phyloP scores from a whole-genome alignment of 2,329 filamentous ascomycete species.

The Epichloe bromicola region DNA sequence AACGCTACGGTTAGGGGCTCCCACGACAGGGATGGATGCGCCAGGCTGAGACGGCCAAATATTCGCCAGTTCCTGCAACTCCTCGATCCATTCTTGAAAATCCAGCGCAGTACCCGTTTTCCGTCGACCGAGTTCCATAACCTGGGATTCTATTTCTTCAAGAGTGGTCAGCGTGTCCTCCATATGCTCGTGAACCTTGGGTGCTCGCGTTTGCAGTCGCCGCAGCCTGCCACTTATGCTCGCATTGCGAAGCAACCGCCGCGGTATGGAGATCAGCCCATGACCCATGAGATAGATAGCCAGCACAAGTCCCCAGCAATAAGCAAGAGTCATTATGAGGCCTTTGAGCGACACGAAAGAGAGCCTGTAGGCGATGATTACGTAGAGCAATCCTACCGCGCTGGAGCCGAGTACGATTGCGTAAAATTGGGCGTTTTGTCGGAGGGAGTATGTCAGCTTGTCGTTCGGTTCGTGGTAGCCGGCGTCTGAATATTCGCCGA shows the following conservation, averaged over 20 bases:
- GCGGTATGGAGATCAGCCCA: conserved; percentile 80
- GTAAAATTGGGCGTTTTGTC: conserved; percentile 81
- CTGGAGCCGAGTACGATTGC: conserved; percentile 62
- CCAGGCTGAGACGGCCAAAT: conserved; percentile 48
- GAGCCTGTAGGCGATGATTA: conserved; percentile 67
- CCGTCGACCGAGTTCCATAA: conserved; percentile 63
- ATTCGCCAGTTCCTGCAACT: conserved; percentile 66
- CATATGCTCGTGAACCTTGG: conserved; percentile 73
- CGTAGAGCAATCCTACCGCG: conserved; percentile 64
- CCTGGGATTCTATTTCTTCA: conserved; percentile 69
- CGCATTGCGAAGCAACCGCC: conserved; percentile 66
- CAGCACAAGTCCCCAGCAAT: conserved; percentile 81
- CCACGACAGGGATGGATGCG: conserved; percentile 25
- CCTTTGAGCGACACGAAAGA: conserved; percentile 63
- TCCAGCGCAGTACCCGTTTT: conserved; percentile 65
- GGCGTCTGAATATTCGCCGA: conserved; percentile 89
- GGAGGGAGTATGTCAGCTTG: conserved; percentile 71
- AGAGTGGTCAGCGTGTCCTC: conserved; percentile 70
- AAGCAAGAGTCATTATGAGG: conserved; percentile 83
- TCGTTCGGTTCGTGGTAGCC: conserved; percentile 80
- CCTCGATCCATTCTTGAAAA: conserved; percentile 92
- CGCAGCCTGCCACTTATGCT: conserved; percentile 62
- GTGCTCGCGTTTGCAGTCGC: conserved; percentile 65
- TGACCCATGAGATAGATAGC: conserved; percentile 98
- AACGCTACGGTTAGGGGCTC: conserved; percentile 34